These are phyloP conservation scores for Primulina tabacum DNA, from an alignment of 257 asterid genomes.

Conservation along the genomic window DNA sequence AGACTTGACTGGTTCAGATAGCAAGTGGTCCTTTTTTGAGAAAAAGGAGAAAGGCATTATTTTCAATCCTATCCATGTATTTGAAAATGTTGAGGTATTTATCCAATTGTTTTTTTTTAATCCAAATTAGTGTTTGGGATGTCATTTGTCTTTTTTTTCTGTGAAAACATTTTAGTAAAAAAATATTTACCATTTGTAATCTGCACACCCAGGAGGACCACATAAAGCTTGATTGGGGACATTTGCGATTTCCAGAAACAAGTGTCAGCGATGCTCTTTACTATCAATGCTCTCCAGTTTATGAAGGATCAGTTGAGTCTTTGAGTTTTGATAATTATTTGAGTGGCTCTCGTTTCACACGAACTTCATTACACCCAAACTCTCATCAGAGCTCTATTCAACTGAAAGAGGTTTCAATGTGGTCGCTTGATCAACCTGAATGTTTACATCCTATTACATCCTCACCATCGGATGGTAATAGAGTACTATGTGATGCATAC, in stretches of 20 bases:
- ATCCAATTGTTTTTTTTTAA: conserved; percentile 14
- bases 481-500: conserved; percentile 23
- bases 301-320: conserved; percentile 51
- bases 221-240: conserved; percentile 60
- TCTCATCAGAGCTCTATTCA: conserved; percentile 27
- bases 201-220: conserved; percentile 53
- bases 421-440: conserved; percentile 25
- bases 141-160: conserved; percentile 7
- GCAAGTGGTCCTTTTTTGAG: conserved; percentile 34
- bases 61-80: conserved; percentile 77
- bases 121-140: conserved; percentile 13
- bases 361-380: conserved; percentile 33
- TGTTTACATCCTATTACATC: conserved; percentile 24
- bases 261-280: conserved; percentile 34
- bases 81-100: conserved; percentile 65
- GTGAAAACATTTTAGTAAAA: conserved; percentile 3
- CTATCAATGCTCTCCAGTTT: conserved; percentile 38
- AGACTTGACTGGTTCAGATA: conserved; percentile 49
- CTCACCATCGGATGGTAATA: conserved; percentile 26
- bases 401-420: conserved; percentile 29
- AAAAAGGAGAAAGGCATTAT: conserved; percentile 48
- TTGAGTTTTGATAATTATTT: conserved; percentile 57
- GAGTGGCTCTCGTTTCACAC: conserved; percentile 29
- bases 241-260: conserved; percentile 63
- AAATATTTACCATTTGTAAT: conserved; percentile 17